Base-by-base conservation (phyloP, 495 filamentous ascomycete species). In the Penicillium macrosclerotiorum region DNA sequence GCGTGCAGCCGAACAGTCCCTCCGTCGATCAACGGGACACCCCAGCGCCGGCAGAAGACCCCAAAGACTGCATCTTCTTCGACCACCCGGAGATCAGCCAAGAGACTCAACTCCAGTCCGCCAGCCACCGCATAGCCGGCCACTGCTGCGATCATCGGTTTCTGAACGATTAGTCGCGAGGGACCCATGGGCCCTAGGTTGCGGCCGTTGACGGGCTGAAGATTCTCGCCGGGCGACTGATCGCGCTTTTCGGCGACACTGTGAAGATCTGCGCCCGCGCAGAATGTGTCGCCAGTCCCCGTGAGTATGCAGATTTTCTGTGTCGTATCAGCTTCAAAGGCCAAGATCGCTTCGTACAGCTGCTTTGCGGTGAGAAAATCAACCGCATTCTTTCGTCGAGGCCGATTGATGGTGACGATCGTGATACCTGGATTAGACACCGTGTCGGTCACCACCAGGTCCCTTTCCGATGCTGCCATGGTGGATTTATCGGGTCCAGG, bases 11-110 rank as follows among this genome's bases (percentile, higher is more conserved):
- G 60, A 1, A 77, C 72, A 0, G 72, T 77, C 13, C 72, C 74
- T 4, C 74, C 70, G 36, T 79, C 73, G 32, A 77, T 72, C 9
- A 77, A 51, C 9, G 75, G 74, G 0, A 77, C 69, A 2, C 74
- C 75, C 50, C 64, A 76, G 3, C 73, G 63, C 2, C 75, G 62
- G 54, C 70, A 76, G 39, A 76, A 77, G 11, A 77, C 69, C 2
- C 74, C 71, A 29, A 79, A 72, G 14, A 74, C 47, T 0, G 73
- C 71, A 29, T 73, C 61, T 38, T 75, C 72, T 42, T 76, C 73
- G 0, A 59, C 69, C 1, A 78, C 62, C 1, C 74, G 68, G 16
- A 76, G 60, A 48, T 78, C 74, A 6, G 54, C 72, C 2, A 78
- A 49, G 0, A 78, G 60, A 42, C 63, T 67, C 8, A 78, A 55